Evolutionary conservation across 2,329 filamentous ascomycete genomes (phyloP).

Genomic region (Sporothrix mexicana): DNA sequence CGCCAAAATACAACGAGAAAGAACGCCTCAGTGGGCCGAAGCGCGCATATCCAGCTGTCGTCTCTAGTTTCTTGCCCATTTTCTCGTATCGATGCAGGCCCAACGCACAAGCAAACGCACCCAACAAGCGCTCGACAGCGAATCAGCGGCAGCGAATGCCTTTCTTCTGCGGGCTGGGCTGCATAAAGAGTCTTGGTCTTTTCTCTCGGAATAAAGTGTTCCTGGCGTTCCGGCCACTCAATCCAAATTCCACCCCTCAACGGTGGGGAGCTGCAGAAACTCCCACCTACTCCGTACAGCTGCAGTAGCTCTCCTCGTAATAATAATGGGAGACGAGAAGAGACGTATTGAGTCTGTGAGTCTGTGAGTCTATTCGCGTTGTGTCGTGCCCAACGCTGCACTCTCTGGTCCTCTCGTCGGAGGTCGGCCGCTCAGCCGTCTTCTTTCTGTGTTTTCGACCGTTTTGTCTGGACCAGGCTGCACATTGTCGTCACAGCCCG

Average conservation of each 20-base stretch:
- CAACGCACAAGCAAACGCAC: not conserved
- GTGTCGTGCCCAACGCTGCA: not conserved
- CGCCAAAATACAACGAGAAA: too few species aligned
- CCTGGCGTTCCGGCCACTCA: conserved; percentile 18
- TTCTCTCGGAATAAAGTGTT: not conserved
- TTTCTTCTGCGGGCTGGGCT: not conserved
- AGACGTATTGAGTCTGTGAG: not conserved
- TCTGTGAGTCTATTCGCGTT: too few species aligned
- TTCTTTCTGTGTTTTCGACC: not conserved
- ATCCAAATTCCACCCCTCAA: not conserved
- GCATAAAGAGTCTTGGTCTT: not conserved
- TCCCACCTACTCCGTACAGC: not conserved
- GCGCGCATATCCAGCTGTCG: conserved; percentile 6
- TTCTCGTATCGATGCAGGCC: conserved; percentile 25
- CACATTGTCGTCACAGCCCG: conserved; percentile 4
- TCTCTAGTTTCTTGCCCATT: not conserved
- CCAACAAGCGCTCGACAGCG: not conserved
- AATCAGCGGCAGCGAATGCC: not conserved
- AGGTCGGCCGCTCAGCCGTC: conserved; percentile 12
- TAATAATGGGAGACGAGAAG: conserved; percentile 5
- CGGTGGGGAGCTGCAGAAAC: conserved; percentile 1
- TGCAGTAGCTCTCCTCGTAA: conserved; percentile 26
- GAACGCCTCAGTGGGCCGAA: conserved; percentile 12
- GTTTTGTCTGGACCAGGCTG: not conserved
- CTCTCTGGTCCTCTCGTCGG: not conserved